These are phyloP conservation scores for Artomyces pyxidatus DNA, from an alignment of 768 basidiomycete species.

Conservation along the genomic window DNA sequence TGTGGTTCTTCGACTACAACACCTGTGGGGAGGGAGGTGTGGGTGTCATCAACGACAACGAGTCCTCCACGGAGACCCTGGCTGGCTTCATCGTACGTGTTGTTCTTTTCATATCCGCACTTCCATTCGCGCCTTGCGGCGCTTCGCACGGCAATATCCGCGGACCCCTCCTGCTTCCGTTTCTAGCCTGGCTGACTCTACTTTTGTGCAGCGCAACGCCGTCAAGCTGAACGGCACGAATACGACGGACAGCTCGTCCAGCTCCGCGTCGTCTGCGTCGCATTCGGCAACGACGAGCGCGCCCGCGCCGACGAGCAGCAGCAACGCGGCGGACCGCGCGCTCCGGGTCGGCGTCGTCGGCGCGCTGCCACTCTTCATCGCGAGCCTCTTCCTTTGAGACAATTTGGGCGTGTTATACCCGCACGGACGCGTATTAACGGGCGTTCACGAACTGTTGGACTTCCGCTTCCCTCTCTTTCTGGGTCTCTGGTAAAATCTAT, in stretches of 20 bases:
- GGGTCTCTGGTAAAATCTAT: too few relatives aligned
- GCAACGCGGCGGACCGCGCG: background rate
- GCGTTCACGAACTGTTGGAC: too few relatives aligned
- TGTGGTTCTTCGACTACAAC: conserved; percentile 55
- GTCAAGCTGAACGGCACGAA: conserved; percentile 46
- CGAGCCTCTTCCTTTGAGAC: background rate
- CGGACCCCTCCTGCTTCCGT: background rate
- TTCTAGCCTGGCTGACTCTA: background rate
- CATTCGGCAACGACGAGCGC: conserved; percentile 1
- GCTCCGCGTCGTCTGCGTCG: conserved; percentile 9
- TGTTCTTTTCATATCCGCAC: background rate
- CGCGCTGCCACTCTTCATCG: background rate
- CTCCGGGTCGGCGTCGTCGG: background rate
- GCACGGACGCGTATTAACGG: too few relatives aligned
- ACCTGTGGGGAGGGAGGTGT: conserved; percentile 52
- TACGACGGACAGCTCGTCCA: conserved; percentile 4
- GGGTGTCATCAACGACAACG: conserved; percentile 51
- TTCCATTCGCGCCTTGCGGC: conserved; percentile 3
- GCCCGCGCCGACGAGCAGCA: background rate
- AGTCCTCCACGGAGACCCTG: conserved; percentile 28
- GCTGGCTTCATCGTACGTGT: conserved; percentile 37
- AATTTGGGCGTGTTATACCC: too few relatives aligned
- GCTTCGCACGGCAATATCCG: conserved; percentile 7
- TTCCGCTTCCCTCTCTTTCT: too few relatives aligned
- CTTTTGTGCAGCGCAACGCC: conserved; percentile 42